Conservation (phyloP, 2,329 filamentous ascomycete species). For the Fusarium tuaranense region DNA sequence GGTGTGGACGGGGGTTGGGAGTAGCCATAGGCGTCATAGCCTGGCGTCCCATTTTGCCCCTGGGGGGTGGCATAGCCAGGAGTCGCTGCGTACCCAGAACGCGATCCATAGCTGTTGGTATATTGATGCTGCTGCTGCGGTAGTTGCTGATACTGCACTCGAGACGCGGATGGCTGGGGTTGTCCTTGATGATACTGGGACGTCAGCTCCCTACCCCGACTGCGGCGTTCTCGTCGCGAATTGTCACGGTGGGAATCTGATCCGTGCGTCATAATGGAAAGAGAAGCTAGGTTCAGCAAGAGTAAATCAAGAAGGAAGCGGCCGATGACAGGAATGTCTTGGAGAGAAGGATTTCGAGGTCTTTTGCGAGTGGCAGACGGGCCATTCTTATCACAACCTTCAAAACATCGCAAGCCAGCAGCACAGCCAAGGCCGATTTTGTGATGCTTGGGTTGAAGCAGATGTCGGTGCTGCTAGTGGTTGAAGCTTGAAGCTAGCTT, state of each 20-base stretch:
- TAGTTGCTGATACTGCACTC: slow-evolving; percentile 3
- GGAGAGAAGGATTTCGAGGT: not conserved
- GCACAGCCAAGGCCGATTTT: not conserved
- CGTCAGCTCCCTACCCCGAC: not conserved
- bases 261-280: not conserved
- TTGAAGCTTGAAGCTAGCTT: not conserved
- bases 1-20: slow-evolving; percentile 7
- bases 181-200: not conserved
- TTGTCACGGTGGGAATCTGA: not conserved
- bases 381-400: not conserved
- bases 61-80: not conserved
- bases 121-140: not conserved
- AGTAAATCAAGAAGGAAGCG: not conserved
- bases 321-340: not conserved
- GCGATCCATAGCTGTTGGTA: not conserved
- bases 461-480: not conserved
- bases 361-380: not conserved
- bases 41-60: not conserved
- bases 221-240: not conserved
- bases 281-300: not conserved
- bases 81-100: not conserved
- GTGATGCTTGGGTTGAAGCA: not conserved
- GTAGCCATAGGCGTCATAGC: not conserved
- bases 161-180: not conserved
- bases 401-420: not conserved